Evolutionary conservation across 495 filamentous ascomycete species (phyloP), one percentile per base, ranked within the genome.

Genomic region (Daldinia concentrica): DNA sequence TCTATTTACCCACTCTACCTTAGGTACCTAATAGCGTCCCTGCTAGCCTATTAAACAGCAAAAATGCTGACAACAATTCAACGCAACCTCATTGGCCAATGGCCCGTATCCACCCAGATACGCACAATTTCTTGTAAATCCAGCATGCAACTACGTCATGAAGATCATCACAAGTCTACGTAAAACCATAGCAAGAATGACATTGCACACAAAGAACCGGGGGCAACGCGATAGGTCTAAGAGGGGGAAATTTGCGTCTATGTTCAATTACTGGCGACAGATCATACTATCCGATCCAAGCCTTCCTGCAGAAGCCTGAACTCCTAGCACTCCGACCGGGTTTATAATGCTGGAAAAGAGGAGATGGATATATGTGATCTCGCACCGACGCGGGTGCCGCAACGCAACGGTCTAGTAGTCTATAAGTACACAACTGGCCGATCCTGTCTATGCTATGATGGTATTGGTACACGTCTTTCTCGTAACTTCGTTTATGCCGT

Each of bases 401-500:
- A 66, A 43, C 55, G 61, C 68, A 68, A 51, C 70, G 66, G 73
- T 78, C 76, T 78, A 78, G 70, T 65, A 27, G 68, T 78, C 76
- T 78, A 78, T 72, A 71, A 77, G 34, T 76, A 66, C 73, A 77
- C 73, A 72, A 68, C 74, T 72, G 72, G 74, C 71, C 77, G 62
- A 26, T 71, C 37, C 75, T 70, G 73, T 80, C 77, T 80, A 80
- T 78, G 69, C 73, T 56, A 68, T 61, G 60, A 57, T 71, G 58
- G 57, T 80, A 76, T 71, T 77, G 73, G 76, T 80, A 80, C 78
- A 79, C 65, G 72, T 74, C 64, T 69, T 62, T 69, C 24, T 72
- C 69, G 68, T 69, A 71, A 68, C 55, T 58, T 73, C 77, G 72
- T 85, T 86, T 90, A 90, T 80, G 79, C 79, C 75, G 87, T 89